Conservation (phyloP, 1,284 basidiomycete genomes). For the Leccinum huronense region DNA sequence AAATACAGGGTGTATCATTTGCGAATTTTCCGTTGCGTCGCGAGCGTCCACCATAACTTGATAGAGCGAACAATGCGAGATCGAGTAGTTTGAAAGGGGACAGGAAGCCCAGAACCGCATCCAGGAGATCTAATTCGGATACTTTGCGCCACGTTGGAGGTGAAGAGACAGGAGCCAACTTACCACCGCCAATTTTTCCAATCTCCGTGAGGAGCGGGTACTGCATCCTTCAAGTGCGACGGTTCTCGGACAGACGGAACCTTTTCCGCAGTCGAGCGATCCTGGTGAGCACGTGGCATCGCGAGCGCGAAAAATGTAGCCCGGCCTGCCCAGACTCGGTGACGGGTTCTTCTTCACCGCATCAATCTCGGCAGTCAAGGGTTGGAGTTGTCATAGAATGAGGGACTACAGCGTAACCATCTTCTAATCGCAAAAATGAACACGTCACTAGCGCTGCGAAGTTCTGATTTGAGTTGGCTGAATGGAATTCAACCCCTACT, state of each 20-base stretch:
- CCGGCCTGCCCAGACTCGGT: constrained; percentile 4
- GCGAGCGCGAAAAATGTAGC: constrained; percentile 12
- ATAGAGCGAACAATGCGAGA: constrained; percentile 28
- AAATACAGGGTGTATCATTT: constrained; percentile 13
- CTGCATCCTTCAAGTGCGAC: constrained; percentile 1
- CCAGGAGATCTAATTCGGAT: constrained; percentile 3
- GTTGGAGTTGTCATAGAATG: constrained; percentile 16
- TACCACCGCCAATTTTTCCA: constrained; percentile 12
- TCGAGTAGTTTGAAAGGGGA: constrained; percentile 21
- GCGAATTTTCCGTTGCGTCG: constrained; percentile 6
- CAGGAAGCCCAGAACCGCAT: constrained; percentile 6
- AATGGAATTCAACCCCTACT: not conserved
- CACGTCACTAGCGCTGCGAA: not conserved
- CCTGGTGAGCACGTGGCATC: constrained; percentile 2
- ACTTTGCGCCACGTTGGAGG: constrained; percentile 10
- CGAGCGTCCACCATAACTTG: constrained; percentile 20
- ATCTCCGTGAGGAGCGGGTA: constrained; percentile 10
- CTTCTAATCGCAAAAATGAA: constrained; percentile 12
- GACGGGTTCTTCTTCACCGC: not conserved
- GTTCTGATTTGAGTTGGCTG: constrained; percentile 5
- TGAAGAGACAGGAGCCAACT: constrained; percentile 9
- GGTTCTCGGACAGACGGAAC: constrained; percentile 6
- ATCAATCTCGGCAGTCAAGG: constrained; percentile 6
- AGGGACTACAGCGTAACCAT: constrained; percentile 5
- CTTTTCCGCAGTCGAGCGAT: constrained; percentile 16